Percentiles rank a stretch among this genome's conserved stretches.
Conservation (phyloP, 345 rosid species). For the Punica granatum region DNA sequence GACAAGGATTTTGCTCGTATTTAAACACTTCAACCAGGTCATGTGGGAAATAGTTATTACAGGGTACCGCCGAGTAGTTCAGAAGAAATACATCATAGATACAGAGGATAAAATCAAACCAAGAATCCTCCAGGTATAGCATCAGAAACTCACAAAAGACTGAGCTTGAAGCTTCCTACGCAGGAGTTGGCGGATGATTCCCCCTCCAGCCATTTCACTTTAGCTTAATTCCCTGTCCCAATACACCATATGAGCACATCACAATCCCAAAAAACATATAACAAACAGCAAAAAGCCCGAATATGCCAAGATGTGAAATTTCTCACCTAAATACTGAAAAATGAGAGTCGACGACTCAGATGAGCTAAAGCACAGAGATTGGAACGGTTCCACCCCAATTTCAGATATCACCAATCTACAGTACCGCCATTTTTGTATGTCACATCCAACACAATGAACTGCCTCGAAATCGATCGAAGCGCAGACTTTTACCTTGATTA, state of each 20-base stretch:
- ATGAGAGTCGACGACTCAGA: background rate
- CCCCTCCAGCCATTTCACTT: constrained; percentile 82
- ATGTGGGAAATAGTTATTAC: background rate
- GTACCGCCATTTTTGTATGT: background rate
- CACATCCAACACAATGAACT: background rate
- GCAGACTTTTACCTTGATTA: background rate
- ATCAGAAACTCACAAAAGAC: constrained; percentile 38
- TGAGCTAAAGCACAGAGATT: background rate
- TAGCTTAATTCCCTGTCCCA: constrained; percentile 21
- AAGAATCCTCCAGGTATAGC: background rate
- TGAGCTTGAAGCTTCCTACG: constrained; percentile 71
- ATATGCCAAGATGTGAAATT: background rate
- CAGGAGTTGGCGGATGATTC: constrained; percentile 80
- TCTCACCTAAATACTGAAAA: background rate
- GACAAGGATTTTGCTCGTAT: background rate
- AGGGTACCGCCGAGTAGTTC: background rate
- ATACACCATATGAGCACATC: background rate
- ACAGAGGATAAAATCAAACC: background rate
- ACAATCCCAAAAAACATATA: constrained; percentile 3
- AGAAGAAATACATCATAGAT: background rate
- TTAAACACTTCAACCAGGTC: background rate
- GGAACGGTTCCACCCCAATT: background rate
- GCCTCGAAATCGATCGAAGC: background rate
- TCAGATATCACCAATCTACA: background rate
- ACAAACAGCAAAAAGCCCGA: background rate